These are phyloP conservation scores for Auricularia sp. DNA, from an alignment of 768 basidiomycete genomes.

Conservation along the genomic window DNA sequence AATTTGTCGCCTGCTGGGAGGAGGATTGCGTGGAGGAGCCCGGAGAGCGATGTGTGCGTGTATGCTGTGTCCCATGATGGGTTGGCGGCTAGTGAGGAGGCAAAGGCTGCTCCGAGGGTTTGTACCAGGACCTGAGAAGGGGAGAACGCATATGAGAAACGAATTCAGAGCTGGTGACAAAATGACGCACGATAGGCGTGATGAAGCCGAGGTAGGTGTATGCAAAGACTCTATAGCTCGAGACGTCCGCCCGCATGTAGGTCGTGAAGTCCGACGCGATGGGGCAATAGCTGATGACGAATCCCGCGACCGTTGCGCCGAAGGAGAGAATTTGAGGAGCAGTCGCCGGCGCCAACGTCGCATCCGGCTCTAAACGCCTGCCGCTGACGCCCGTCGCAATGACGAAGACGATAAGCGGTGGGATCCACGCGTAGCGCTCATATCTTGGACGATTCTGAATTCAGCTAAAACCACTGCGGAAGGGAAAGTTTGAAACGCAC, in stretches of 20 bases:
- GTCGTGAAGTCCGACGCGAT: conserved; percentile 67
- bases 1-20: conserved; percentile 47
- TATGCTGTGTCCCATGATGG: conserved; percentile 50
- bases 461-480: neutral
- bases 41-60: conserved; percentile 45
- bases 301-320: conserved; percentile 62
- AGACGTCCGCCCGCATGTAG: conserved; percentile 51
- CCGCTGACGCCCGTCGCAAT: conserved; percentile 67
- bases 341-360: conserved; percentile 42
- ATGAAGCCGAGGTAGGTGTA: conserved; percentile 60
- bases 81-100: conserved; percentile 43
- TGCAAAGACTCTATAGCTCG: conserved; percentile 53
- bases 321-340: conserved; percentile 51
- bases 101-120: conserved; percentile 62
- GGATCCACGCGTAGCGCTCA: conserved; percentile 68
- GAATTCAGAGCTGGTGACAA: conserved; percentile 16
- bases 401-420: conserved; percentile 62
- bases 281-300: conserved; percentile 51
- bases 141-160: neutral
- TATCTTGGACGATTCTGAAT: conserved; percentile 37
- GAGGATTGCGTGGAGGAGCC: conserved; percentile 53
- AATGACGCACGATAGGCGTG: conserved; percentile 44
- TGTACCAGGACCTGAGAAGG: conserved; percentile 28
- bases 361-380: conserved; percentile 47
- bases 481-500: conserved; percentile 20